Conservation (phyloP, 257 asterid genomes). For the Gentiana straminea region DNA sequence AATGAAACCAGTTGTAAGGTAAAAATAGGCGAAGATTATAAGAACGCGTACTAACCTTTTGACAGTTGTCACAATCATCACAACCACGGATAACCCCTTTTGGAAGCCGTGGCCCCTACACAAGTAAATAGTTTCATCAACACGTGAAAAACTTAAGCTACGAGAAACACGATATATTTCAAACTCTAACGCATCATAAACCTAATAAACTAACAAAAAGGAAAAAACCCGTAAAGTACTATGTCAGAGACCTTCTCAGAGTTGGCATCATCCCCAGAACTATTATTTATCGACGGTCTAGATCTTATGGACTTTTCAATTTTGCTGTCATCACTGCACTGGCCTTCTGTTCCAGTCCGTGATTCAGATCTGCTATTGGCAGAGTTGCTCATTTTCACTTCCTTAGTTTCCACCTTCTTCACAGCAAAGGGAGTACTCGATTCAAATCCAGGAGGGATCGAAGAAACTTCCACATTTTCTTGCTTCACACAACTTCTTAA, state of each 20-base stretch:
- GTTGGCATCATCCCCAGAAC: conserved; percentile 51
- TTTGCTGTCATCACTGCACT: conserved; percentile 31
- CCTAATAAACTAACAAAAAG: background rate
- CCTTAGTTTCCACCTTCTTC: conserved; percentile 41
- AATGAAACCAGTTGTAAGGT: background rate
- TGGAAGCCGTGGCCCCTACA: conserved; percentile 56
- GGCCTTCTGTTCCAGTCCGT: conserved; percentile 31
- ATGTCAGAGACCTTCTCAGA: conserved; percentile 45
- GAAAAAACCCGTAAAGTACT: background rate
- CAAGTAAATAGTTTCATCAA: conserved; percentile 6
- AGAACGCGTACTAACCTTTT: conserved; percentile 43
- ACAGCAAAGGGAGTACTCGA: conserved; percentile 57
- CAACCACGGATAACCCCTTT: conserved; percentile 91
- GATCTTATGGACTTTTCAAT: conserved; percentile 39
- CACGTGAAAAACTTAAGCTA: conserved; percentile 5
- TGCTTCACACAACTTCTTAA: conserved; percentile 57
- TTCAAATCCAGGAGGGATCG: conserved; percentile 96
- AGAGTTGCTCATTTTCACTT: conserved; percentile 19
- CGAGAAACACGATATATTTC: background rate
- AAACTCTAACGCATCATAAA: background rate
- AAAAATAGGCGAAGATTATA: background rate
- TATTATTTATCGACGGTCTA: conserved; percentile 41
- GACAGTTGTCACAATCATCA: conserved; percentile 69
- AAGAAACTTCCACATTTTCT: conserved; percentile 58
- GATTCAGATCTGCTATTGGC: conserved; percentile 27